These are phyloP conservation scores for Tolypocladium tropicale DNA, from an alignment of 2,329 filamentous ascomycete genomes.

Conservation along the genomic window DNA sequence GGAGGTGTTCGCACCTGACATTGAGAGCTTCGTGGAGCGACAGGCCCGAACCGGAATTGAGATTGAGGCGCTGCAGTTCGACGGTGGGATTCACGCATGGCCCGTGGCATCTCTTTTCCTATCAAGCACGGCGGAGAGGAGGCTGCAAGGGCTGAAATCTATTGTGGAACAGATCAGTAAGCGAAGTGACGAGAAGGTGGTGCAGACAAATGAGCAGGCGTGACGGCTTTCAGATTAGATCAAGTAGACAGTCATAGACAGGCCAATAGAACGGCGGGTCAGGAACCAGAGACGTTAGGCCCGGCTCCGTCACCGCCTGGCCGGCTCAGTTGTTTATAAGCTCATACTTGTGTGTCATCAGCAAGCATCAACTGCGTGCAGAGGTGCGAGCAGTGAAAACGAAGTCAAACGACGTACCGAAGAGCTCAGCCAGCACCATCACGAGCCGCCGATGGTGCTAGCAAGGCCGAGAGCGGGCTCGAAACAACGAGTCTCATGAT, in stretches of 20 bases:
- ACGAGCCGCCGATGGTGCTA: background rate
- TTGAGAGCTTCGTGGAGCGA: conserved; percentile 46
- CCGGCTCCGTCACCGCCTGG: conserved; percentile 39
- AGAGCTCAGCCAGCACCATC: background rate
- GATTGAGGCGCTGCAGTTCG: conserved; percentile 49
- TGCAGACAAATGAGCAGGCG: conserved; percentile 7
- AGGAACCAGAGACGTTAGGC: conserved; percentile 34
- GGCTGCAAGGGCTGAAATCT: conserved; percentile 40
- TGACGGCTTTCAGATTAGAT: conserved; percentile 50
- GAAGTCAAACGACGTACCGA: background rate
- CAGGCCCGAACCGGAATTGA: conserved; percentile 42
- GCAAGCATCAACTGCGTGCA: conserved; percentile 9
- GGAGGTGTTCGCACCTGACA: conserved; percentile 67
- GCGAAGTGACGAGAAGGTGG: conserved; percentile 11
- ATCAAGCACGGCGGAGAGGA: conserved; percentile 34
- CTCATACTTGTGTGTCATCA: conserved; percentile 20
- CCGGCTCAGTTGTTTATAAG: conserved; percentile 23
- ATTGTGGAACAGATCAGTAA: conserved; percentile 27
- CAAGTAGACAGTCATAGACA: conserved; percentile 41
- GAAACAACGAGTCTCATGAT: background rate
- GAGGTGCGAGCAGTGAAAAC: background rate
- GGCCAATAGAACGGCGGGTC: conserved; percentile 13
- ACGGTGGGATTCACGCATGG: conserved; percentile 71
- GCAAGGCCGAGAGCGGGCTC: no score
- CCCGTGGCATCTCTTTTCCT: conserved; percentile 59